phyloP scores from a whole-genome alignment of 176 grass and related monocot species.

The Leersia perrieri region DNA sequence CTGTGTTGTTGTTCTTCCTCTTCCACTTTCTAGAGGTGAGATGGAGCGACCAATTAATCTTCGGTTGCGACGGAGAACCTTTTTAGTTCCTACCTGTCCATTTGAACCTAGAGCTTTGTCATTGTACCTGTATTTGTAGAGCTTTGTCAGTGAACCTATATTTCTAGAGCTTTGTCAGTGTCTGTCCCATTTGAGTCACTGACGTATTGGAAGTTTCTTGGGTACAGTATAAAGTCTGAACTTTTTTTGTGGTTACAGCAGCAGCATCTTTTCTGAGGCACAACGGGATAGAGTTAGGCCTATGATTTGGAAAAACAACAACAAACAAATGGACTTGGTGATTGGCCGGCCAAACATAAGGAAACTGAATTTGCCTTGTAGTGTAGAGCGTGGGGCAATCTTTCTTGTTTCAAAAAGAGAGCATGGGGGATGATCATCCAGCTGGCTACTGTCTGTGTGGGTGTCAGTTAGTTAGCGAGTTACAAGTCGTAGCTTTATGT shows the following conservation, averaged over 20 bases:
- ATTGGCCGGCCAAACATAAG: background rate
- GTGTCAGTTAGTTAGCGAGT: background rate
- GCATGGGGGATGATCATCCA: background rate
- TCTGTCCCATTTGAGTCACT: background rate
- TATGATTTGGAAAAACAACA: background rate
- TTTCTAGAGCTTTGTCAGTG: background rate
- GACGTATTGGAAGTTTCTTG: conserved; percentile 4
- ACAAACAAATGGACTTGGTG: background rate
- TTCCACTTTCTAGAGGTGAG: background rate
- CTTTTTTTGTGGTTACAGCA: background rate
- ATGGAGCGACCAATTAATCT: background rate
- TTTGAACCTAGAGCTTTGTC: too few species aligned
- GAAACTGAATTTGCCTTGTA: background rate
- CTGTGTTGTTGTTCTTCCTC: background rate
- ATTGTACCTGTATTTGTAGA: background rate
- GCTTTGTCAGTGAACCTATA: background rate
- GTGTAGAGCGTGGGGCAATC: background rate
- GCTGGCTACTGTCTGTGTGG: background rate
- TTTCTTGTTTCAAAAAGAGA: background rate
- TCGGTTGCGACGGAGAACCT: background rate
- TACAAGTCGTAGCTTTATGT: background rate
- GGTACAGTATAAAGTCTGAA: background rate
- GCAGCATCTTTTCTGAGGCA: background rate
- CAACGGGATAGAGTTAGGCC: background rate
- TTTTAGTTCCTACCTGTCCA: background rate